Conservation (phyloP, 495 filamentous ascomycete species). For the Elaphomyces granulatus region DNA sequence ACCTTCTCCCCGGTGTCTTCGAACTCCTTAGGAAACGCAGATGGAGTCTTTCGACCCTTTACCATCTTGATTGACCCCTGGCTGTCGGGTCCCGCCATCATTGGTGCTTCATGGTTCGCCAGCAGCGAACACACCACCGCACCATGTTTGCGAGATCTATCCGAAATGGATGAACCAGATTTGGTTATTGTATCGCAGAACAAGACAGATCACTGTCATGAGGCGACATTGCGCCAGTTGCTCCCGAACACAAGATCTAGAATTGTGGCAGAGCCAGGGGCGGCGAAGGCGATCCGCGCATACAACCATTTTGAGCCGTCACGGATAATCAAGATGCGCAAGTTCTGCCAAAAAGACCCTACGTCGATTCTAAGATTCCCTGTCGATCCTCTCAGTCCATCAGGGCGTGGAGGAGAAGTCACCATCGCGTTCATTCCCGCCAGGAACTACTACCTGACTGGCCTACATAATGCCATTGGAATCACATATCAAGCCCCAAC, state of each 20-base stretch:
- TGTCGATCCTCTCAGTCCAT: constrained; percentile 31
- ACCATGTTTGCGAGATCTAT: constrained; percentile 43
- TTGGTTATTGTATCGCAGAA: constrained; percentile 55
- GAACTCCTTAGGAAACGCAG: background rate
- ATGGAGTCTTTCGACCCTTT: constrained; percentile 18
- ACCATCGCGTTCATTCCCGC: constrained; percentile 51
- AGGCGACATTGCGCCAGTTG: constrained; percentile 49
- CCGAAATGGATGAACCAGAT: constrained; percentile 46
- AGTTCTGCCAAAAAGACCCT: constrained; percentile 26
- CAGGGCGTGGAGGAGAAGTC: constrained; percentile 37
- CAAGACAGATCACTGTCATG: constrained; percentile 57
- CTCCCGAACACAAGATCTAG: constrained; percentile 35
- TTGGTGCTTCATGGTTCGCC: constrained; percentile 48
- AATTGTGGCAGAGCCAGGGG: constrained; percentile 49
- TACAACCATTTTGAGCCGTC: constrained; percentile 51
- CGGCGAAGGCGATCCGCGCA: constrained; percentile 42
- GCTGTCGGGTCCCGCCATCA: constrained; percentile 45
- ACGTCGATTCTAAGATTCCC: constrained; percentile 33
- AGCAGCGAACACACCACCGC: constrained; percentile 37
- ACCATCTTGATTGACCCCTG: constrained; percentile 59
- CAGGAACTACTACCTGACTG: constrained; percentile 39
- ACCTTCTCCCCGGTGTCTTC: constrained; percentile 36
- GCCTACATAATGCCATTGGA: constrained; percentile 50
- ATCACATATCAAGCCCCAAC: constrained; percentile 52
- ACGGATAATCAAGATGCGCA: constrained; percentile 37